Evolutionary conservation across 768 basidiomycete species (phyloP).

Genomic region (Hericium rajendrae): DNA sequence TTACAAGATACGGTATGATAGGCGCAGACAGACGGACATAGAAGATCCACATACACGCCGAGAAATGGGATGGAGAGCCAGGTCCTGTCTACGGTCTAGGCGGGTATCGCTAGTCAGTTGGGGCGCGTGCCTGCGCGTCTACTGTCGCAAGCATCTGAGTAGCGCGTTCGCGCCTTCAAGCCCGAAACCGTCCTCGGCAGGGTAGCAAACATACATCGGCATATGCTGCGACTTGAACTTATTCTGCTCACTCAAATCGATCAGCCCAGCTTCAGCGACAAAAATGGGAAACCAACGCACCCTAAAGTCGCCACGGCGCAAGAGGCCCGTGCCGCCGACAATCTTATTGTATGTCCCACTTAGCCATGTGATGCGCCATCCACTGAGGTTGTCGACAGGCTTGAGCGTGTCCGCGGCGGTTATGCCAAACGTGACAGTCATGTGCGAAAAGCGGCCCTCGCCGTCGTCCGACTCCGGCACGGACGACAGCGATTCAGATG

Average conservation of each 20-base stretch:
- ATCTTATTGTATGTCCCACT: conserved; percentile 34
- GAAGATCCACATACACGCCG: too few species aligned
- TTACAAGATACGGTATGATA: too few species aligned
- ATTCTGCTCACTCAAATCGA: conserved; percentile 19
- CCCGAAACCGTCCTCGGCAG: conserved; percentile 35
- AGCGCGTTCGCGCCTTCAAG: conserved; percentile 35
- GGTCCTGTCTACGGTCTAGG: too few species aligned
- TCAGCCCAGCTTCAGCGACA: not conserved
- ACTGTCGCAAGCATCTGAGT: conserved; percentile 22
- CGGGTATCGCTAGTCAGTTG: too few species aligned
- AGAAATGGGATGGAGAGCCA: too few species aligned
- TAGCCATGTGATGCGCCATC: conserved; percentile 37
- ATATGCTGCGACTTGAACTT: conserved; percentile 36
- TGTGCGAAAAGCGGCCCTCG: conserved; percentile 12
- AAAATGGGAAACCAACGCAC: conserved; percentile 18
- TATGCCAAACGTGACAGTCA: conserved; percentile 38
- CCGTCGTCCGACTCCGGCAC: conserved; percentile 11
- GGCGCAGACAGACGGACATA: too few species aligned
- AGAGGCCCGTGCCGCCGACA: conserved; percentile 27
- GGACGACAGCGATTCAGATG: not conserved
- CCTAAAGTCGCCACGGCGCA: conserved; percentile 35
- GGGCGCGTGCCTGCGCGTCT: not conserved
- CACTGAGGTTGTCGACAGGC: conserved; percentile 34
- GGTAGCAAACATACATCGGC: conserved; percentile 43
- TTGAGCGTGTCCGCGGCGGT: conserved; percentile 33